phyloP scores from a whole-genome alignment of 2,329 filamentous ascomycete species.

The Intubia oerlemansii region DNA sequence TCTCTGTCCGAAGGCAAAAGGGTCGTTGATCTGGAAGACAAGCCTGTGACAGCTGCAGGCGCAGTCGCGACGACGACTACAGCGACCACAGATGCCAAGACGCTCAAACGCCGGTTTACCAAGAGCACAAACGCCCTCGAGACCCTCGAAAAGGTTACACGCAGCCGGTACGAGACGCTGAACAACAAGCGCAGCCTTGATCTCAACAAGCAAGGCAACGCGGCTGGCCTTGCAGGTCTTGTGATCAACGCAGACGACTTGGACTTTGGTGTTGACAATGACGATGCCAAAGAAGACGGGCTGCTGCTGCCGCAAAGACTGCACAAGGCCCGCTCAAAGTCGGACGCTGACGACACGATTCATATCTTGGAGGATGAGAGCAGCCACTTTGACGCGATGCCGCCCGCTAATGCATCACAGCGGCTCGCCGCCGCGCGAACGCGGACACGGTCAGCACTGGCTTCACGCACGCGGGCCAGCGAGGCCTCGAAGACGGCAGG shows the following conservation, averaged over 20 bases:
- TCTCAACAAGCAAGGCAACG: background rate
- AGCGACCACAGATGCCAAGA: too few relatives aligned
- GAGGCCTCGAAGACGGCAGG: background rate
- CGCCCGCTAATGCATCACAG: too few relatives aligned
- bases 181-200: slow-evolving; percentile 1
- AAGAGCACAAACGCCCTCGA: too few relatives aligned
- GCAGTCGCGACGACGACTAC: too few relatives aligned
- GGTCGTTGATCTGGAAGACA: too few relatives aligned
- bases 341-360: background rate
- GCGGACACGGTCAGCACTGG: background rate
- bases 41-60: too few relatives aligned
- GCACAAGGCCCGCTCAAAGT: background rate
- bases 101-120: too few relatives aligned
- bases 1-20: too few relatives aligned
- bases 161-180: slow-evolving; percentile 5
- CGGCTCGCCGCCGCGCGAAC: too few relatives aligned
- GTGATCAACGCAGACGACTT: slow-evolving; percentile 3
- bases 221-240: slow-evolving; percentile 1
- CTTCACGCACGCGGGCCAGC: background rate
- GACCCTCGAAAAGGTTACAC: background rate
- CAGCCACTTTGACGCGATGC: slow-evolving; percentile 3
- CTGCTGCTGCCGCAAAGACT: slow-evolving; percentile 4
- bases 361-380: slow-evolving; percentile 4
- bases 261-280: too few relatives aligned
- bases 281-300: background rate